Evolutionary conservation across 2,329 filamentous ascomycete genomes (phyloP), one percentile per base, ranked within the genome.

Genomic region (Colletotrichum tamarilloi): DNA sequence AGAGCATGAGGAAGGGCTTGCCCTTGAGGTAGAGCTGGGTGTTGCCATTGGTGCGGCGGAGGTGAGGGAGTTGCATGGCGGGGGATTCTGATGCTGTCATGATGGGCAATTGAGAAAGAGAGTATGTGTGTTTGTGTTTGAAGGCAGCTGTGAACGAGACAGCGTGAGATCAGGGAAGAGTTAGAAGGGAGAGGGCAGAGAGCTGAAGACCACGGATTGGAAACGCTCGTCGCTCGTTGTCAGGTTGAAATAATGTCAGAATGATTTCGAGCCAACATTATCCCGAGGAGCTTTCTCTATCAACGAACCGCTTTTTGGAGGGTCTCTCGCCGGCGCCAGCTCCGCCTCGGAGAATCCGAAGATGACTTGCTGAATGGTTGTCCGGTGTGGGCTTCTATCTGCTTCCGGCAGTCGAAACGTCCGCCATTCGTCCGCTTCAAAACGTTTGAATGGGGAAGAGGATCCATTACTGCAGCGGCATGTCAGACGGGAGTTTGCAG

Each of bases 11-110:
- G 42, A 83, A 83, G 0, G 82, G 82, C 57, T 83, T 79, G 22
- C 79, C 81, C 62, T 84, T 79, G 70, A 84, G 77, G 4, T 83
- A 78, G 55, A 84, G 79, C 24, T 83, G 82, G 7, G 75, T 78
- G 53, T 79, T 79, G 24, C 79, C 76, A 70, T 79, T 77, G 56
- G 75, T 71, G 19, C 75, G 78, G 14, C 60, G 42, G 0, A 80
- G 74, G 19, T 78, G 77, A 38, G 70, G 74, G 24, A 63, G 73
- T 28, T 62, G 49, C 12, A n/a, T 49, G 55, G 52, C 42, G 19
- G 72, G 57, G 46, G 35, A 28, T 16, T 67, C 68, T 3, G 59
- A 46, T 5, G 71, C 67, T 22, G 71, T 74, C 74, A 75, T 75
- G 16, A 26, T 72, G 46, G 24, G 26, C 28, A 30, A 52, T 6